These are phyloP conservation scores for Fusarium sublunatum DNA, from an alignment of 2,329 filamentous ascomycete species.

Conservation along the genomic window DNA sequence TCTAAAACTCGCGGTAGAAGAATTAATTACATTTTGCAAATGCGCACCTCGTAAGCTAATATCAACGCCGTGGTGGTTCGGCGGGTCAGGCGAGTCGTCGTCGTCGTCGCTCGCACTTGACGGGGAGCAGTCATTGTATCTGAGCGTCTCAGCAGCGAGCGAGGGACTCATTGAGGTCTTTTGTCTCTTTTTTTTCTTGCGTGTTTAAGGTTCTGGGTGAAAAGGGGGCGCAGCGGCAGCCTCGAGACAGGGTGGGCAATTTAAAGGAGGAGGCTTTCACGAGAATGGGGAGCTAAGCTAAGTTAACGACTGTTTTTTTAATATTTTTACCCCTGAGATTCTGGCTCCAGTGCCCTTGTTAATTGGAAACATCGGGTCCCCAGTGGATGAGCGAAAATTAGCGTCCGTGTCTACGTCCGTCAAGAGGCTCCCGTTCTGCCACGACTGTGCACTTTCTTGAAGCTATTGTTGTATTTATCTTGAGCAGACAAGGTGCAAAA, in stretches of 20 bases:
- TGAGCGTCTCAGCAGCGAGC: constrained; percentile 31
- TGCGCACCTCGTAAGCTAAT: constrained; percentile 35
- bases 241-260: constrained; percentile 27
- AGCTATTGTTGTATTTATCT: not conserved
- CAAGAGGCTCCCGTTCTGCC: not conserved
- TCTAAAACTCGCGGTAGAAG: not conserved
- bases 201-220: not conserved
- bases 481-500: not conserved
- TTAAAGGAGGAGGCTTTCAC: constrained; percentile 25
- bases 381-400: constrained; percentile 26
- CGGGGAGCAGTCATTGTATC: constrained; percentile 39
- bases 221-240: constrained; percentile 17
- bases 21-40: not conserved
- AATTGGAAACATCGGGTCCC: constrained; percentile 41
- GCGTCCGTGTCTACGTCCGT: constrained; percentile 7
- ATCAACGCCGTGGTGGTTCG: constrained; percentile 31
- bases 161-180: constrained; percentile 36
- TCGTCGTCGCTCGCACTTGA: constrained; percentile 39
- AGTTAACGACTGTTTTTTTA: constrained; percentile 13
- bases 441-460: constrained; percentile 11
- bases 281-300: constrained; percentile 19
- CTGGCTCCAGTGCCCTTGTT: constrained; percentile 22
- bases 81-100: constrained; percentile 32
- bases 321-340: constrained; percentile 32
- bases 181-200: no score